These are phyloP conservation scores for Picea mariana DNA, from an alignment of 83 land plant species.

Conservation along the genomic window DNA sequence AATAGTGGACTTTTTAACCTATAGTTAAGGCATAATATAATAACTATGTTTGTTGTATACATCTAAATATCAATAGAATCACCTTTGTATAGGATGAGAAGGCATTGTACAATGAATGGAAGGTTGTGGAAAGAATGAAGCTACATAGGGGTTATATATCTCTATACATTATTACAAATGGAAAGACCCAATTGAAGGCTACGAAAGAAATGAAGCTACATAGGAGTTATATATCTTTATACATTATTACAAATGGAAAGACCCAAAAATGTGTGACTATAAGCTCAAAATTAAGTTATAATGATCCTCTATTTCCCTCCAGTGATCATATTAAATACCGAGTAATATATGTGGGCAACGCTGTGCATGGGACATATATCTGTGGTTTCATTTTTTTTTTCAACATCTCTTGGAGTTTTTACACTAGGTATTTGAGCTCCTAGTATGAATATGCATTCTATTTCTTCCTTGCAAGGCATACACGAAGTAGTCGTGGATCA, in stretches of 20 bases:
- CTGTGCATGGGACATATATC: neutral
- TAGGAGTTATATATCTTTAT: conserved; percentile 74
- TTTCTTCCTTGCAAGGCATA: neutral
- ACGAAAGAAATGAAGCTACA: conserved; percentile 73
- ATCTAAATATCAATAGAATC: too few relatives aligned
- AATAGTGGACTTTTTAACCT: too few relatives aligned
- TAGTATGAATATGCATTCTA: neutral
- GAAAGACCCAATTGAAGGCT: conserved; percentile 59
- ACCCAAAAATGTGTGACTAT: conserved; percentile 76
- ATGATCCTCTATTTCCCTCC: neutral
- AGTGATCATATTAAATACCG: neutral
- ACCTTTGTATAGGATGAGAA: conserved; percentile 7
- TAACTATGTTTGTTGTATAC: too few relatives aligned
- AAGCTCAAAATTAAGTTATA: neutral
- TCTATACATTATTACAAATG: conserved; percentile 65
- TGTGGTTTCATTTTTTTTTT: neutral
- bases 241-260: conserved; percentile 59
- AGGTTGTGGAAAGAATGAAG: conserved; percentile 79
- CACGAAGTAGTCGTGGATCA: too few relatives aligned
- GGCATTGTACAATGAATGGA: conserved; percentile 54
- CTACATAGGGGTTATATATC: conserved; percentile 70
- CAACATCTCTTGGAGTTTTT: neutral
- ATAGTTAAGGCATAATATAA: too few relatives aligned
- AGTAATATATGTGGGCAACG: too few relatives aligned
- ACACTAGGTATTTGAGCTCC: neutral